Evolutionary conservation across 2,329 filamentous ascomycete genomes (phyloP).

Genomic region (Paraconiothyrium sp.): DNA sequence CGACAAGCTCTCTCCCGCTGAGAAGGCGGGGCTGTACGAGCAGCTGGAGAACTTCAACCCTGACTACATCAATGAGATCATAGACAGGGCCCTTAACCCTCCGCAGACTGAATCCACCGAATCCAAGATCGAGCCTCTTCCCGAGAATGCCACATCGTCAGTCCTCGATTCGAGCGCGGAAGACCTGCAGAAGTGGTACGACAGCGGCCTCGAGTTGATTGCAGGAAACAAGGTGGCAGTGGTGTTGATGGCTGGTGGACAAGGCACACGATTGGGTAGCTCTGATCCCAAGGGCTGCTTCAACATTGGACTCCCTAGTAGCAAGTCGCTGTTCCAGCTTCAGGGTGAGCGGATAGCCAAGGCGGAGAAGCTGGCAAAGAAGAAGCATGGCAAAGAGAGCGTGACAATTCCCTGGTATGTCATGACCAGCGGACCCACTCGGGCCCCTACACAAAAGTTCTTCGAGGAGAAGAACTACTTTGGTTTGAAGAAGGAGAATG

Average conservation of each 20-base stretch:
- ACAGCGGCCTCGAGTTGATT: slow-evolving; percentile 71
- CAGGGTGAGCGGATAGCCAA: slow-evolving; percentile 94
- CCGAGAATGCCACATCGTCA: slow-evolving; percentile 84
- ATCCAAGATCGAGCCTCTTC: slow-evolving; percentile 81
- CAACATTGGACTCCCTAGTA: slow-evolving; percentile 90
- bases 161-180: slow-evolving; percentile 86
- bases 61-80: slow-evolving; percentile 85
- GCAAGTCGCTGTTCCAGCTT: slow-evolving; percentile 96
- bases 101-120: slow-evolving; percentile 66
- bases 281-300: slow-evolving; percentile 97
- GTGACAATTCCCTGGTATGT: slow-evolving; percentile 93
- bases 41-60: slow-evolving; percentile 87
- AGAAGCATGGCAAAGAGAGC: slow-evolving; percentile 67
- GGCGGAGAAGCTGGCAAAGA: slow-evolving; percentile 80
- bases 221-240: slow-evolving; percentile 79
- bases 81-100: slow-evolving; percentile 82
- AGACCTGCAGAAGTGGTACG: slow-evolving; percentile 86
- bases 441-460: slow-evolving; percentile 90
- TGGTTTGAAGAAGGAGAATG: slow-evolving; percentile 83
- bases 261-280: slow-evolving; percentile 93
- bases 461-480: slow-evolving; percentile 93
- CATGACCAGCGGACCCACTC: slow-evolving; percentile 97
- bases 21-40: slow-evolving; percentile 81
- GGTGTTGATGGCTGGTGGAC: slow-evolving; percentile 95
- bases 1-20: slow-evolving; percentile 75